Percentiles rank a stretch among this genome's conserved stretches.
Evolutionary conservation across 2,329 filamentous ascomycete species (phyloP).

Genomic region (Westerdykella sp.): DNA sequence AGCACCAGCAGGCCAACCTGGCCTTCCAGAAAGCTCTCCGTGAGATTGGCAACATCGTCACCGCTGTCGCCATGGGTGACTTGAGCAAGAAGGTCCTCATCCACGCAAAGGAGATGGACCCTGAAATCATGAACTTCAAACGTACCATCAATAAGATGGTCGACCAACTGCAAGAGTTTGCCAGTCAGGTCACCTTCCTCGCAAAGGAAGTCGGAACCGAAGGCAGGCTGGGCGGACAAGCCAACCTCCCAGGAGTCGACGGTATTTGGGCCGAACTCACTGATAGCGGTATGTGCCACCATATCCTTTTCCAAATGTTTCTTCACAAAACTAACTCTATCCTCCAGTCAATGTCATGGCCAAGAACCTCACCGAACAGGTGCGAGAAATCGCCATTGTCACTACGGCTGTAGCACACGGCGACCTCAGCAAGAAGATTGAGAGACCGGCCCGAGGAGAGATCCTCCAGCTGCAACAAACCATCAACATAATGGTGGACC

Average conservation of each 20-base stretch:
- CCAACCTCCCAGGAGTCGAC: slow-evolving; percentile 86
- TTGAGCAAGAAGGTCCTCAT: slow-evolving; percentile 95
- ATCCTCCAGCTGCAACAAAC: slow-evolving; percentile 94
- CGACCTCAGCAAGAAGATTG: slow-evolving; percentile 93
- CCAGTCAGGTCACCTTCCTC: slow-evolving; percentile 89
- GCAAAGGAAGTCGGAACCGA: slow-evolving; percentile 95
- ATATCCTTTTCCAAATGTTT: slow-evolving; percentile 10
- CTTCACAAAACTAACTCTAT: slow-evolving; percentile 23
- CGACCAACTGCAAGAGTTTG: slow-evolving; percentile 94
- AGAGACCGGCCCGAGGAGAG: slow-evolving; percentile 87
- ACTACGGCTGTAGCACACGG: slow-evolving; percentile 92
- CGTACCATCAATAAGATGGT: slow-evolving; percentile 99
- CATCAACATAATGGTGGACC: slow-evolving; percentile 62
- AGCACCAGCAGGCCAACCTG: slow-evolving; percentile 96
- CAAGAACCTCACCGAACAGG: slow-evolving; percentile 95
- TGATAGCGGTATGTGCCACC: slow-evolving; percentile 40
- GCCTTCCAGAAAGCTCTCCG: slow-evolving; percentile 96
- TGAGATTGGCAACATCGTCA: slow-evolving; percentile 96
- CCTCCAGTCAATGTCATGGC: slow-evolving; percentile 87
- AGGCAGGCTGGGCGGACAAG: slow-evolving; percentile 87
- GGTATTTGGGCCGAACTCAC: slow-evolving; percentile 98
- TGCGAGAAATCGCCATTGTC: slow-evolving; percentile 94
- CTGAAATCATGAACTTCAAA: slow-evolving; percentile 96
- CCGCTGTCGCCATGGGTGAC: slow-evolving; percentile 89
- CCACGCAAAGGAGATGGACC: slow-evolving; percentile 94